Conservation (phyloP, 768 basidiomycete genomes). For the Candolleomyces efflorescens region DNA sequence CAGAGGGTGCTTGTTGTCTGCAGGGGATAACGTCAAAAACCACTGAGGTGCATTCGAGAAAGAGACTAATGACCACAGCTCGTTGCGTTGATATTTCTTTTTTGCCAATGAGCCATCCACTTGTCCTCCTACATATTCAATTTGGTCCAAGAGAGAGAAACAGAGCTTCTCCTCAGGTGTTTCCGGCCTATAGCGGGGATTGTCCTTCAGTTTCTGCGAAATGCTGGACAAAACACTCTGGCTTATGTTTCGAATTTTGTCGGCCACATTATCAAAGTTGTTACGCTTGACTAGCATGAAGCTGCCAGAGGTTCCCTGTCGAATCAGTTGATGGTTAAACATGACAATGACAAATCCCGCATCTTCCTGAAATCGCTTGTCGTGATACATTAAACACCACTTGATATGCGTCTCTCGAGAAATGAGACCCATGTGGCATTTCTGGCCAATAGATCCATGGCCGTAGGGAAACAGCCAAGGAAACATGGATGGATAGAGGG, state of each 20-base stretch:
- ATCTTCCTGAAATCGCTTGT: conserved; percentile 31
- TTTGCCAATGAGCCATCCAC: conserved; percentile 22
- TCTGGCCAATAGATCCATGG: conserved; percentile 18
- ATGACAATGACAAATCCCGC: conserved; percentile 23
- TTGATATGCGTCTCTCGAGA: conserved; percentile 15
- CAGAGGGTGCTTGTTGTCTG: conserved; percentile 26
- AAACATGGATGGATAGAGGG: not conserved
- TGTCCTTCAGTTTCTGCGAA: not conserved
- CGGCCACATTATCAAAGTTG: conserved; percentile 18
- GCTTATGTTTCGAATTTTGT: conserved; percentile 15
- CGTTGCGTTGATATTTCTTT: conserved; percentile 25
- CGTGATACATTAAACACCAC: conserved; percentile 26
- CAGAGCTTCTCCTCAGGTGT: not conserved
- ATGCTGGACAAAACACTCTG: conserved; percentile 10
- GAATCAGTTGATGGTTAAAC: conserved; percentile 30
- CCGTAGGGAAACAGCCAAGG: conserved; percentile 31
- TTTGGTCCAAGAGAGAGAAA: conserved; percentile 21
- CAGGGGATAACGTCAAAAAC: conserved; percentile 31
- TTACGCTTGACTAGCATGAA: conserved; percentile 4
- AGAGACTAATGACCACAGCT: conserved; percentile 25
- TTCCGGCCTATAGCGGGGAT: too few relatives aligned
- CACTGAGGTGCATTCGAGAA: conserved; percentile 25
- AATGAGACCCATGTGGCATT: not conserved
- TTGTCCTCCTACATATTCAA: conserved; percentile 30
- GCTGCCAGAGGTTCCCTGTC: conserved; percentile 7